Percentiles rank a stretch among this genome's conserved stretches.
Conservation (phyloP, 192 early-diverging fungal species). For the Mortierella antarctica region DNA sequence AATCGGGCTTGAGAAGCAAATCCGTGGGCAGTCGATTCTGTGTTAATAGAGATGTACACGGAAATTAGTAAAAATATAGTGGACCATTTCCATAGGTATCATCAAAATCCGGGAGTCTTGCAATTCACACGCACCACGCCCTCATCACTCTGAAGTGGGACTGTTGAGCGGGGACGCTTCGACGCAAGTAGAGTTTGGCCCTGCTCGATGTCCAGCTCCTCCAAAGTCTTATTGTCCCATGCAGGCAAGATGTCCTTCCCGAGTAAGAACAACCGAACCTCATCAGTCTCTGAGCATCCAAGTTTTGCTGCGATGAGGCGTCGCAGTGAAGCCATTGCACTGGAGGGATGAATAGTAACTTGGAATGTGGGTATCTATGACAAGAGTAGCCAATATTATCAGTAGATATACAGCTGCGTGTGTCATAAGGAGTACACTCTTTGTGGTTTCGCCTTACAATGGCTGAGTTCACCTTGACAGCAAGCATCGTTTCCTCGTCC, state of each 20-base stretch:
- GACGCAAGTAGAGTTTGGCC: conserved; percentile 45
- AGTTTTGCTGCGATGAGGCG: conserved; percentile 36
- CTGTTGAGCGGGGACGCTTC: conserved; percentile 12
- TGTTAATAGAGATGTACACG: not conserved
- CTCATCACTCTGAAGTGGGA: not conserved
- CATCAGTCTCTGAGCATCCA: conserved; percentile 29
- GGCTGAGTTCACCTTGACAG: conserved; percentile 45
- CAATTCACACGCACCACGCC: not conserved
- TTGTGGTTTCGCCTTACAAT: not conserved
- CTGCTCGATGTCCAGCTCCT: conserved; percentile 54
- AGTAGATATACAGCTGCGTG: not conserved
- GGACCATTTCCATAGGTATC: not conserved
- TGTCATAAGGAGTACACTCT: not conserved
- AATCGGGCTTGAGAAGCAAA: conserved; percentile 49
- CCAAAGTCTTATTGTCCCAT: conserved; percentile 47
- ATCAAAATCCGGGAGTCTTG: not conserved
- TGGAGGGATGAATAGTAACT: conserved; percentile 46
- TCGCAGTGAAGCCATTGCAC: conserved; percentile 44
- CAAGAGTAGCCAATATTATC: not conserved
- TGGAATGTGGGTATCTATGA: conserved; percentile 40
- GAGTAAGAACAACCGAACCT: conserved; percentile 41
- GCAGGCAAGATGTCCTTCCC: conserved; percentile 50
- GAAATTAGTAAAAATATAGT: not conserved
- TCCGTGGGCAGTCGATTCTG: conserved; percentile 51
- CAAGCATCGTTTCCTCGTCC: conserved; percentile 55